Conservation (phyloP, 1,284 basidiomycete genomes). For the Ganoderma multipileum region DNA sequence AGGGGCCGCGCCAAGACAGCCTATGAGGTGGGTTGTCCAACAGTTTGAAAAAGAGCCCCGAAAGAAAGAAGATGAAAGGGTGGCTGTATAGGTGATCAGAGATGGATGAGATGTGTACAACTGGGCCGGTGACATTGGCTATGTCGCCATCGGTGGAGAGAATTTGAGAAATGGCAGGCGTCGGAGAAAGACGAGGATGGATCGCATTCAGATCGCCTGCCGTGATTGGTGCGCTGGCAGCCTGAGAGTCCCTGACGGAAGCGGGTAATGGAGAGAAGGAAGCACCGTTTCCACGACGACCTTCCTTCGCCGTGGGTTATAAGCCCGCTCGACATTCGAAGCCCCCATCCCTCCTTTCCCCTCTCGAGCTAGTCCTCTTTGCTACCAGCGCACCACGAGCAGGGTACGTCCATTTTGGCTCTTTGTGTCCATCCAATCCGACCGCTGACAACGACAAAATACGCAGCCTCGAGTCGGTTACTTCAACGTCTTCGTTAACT, state of each 20-base stretch:
- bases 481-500: slow-evolving; percentile 36
- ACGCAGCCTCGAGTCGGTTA: slow-evolving; percentile 43
- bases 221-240: slow-evolving; percentile 1
- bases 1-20: background rate
- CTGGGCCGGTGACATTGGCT: background rate
- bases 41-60: no score
- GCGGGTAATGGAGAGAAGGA: background rate
- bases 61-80: background rate
- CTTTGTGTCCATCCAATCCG: background rate
- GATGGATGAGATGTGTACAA: slow-evolving; percentile 1
- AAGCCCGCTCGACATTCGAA: slow-evolving; percentile 8
- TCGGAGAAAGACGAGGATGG: background rate
- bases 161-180: slow-evolving; percentile 1
- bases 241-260: background rate
- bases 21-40: no score
- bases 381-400: slow-evolving; percentile 42
- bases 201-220: background rate
- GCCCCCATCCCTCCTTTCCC: slow-evolving; percentile 18
- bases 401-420: slow-evolving; percentile 38
- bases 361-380: slow-evolving; percentile 38
- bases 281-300: slow-evolving; percentile 63
- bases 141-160: background rate
- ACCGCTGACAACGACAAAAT: slow-evolving; percentile 6
- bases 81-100: background rate
- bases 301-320: slow-evolving; percentile 12